These are phyloP conservation scores for Hericium coralloides DNA, from an alignment of 768 basidiomycete genomes.

Conservation along the genomic window DNA sequence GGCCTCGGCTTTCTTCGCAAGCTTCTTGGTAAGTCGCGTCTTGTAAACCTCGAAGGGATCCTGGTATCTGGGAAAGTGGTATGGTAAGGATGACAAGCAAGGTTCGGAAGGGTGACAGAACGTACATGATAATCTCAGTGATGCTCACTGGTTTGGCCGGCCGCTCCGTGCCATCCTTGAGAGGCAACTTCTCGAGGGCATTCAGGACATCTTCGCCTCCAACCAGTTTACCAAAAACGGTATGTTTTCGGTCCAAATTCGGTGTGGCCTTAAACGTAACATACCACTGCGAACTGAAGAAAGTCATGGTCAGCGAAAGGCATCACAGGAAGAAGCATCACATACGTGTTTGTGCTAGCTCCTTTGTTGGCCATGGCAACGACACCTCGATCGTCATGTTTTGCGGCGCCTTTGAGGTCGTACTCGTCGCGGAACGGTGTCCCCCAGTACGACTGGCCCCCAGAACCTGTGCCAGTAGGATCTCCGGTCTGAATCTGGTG, in stretches of 20 bases:
- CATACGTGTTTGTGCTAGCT: conserved; percentile 76
- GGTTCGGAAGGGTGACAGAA: conserved; percentile 5
- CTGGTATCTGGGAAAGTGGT: conserved; percentile 51
- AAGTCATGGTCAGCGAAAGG: neutral
- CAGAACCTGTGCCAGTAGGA: conserved; percentile 90
- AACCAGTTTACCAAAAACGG: conserved; percentile 94
- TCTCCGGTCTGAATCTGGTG: conserved; percentile 93
- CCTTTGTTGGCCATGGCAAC: conserved; percentile 97
- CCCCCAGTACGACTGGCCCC: conserved; percentile 91
- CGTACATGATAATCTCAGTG: conserved; percentile 79
- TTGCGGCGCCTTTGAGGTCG: conserved; percentile 79
- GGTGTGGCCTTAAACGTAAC: conserved; percentile 78
- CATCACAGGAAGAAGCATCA: neutral
- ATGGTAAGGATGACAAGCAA: neutral
- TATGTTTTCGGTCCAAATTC: conserved; percentile 88
- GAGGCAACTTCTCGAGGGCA: conserved; percentile 70
- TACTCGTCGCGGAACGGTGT: conserved; percentile 94
- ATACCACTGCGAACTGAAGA: conserved; percentile 80
- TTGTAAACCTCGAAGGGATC: conserved; percentile 97
- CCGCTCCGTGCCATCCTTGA: conserved; percentile 79
- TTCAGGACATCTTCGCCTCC: conserved; percentile 90
- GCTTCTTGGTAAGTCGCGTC: conserved; percentile 67
- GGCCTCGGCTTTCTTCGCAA: conserved; percentile 47
- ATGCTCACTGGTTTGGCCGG: conserved; percentile 82
- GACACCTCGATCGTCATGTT: conserved; percentile 76